Base-by-base conservation (phyloP, 495 filamentous ascomycete genomes). In the Tuber melanosporum region DNA sequence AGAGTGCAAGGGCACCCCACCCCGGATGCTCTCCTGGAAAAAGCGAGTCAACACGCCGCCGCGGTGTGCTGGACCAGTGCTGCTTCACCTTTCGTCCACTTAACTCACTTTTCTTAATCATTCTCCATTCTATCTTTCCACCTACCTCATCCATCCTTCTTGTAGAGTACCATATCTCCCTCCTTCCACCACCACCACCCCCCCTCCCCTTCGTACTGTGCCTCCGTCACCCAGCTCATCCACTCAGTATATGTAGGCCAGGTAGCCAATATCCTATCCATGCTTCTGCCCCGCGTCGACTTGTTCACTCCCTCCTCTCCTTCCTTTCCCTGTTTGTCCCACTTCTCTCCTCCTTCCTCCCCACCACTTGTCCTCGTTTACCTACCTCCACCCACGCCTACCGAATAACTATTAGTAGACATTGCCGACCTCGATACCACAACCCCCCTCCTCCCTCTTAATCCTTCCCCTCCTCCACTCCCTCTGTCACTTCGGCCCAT, bases 341-440 rank as follows among this genome's bases (percentile, higher is more conserved):
- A 49, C 70, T 20, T 52, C 72, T 75, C 45, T 52, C 75, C 72
- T 72, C 47, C 70, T 44, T 66, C 41, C 70, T 70, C 76, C 77
- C 71, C 76, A 80, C 73, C 74, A 73, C 77, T 74, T 77, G 71
- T 76, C 75, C 41, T 73, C 44, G 49, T 72, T 71, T 57, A 71
- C 39, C 32, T 57, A 71, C 39, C 32, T 76, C 77, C 45, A 39
- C 71, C 76, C 78, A 74, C 77, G 76, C 78, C 74, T 62, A 41
- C 73, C 77, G 73, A 44, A 74, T 73, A 74, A 66, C 79, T 80
- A 80, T 80, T 80, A 80, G 78, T 80, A 80, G 78, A 76, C 78
- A 80, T 80, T 71, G 73, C 79, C 71, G 78, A 77, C 77, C 77
- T 80, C 57, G 32, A 66, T 66, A 66, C 57, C 14, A 36, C 57